Conservation (phyloP, 2,329 filamentous ascomycete genomes). For the Fusarium brevicatenulatum region DNA sequence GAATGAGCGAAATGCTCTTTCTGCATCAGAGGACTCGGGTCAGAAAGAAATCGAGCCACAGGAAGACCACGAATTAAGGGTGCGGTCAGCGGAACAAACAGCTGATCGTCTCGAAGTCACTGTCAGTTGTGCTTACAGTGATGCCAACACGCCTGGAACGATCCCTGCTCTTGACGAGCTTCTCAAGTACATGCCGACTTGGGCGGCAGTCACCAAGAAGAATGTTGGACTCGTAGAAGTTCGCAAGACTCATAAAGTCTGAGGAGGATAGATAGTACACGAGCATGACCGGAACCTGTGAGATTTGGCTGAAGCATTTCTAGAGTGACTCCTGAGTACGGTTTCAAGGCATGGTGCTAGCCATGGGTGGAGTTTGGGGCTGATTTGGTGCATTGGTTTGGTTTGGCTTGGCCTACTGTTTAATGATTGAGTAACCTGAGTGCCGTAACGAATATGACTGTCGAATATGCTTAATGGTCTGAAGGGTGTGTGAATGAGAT, state of each 20-base stretch:
- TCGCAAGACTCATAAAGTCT: constrained; percentile 65
- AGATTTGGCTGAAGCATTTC: constrained; percentile 3
- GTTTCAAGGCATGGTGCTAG: constrained; percentile 9
- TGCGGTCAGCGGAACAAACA: constrained; percentile 4
- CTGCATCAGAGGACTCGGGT: neutral
- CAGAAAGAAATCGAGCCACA: neutral
- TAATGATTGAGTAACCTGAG: constrained; percentile 26
- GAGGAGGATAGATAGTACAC: neutral
- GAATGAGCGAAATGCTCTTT: constrained; percentile 17
- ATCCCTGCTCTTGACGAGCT: constrained; percentile 90
- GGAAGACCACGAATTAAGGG: constrained; percentile 28
- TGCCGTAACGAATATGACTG: constrained; percentile 4
- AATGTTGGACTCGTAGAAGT: constrained; percentile 85
- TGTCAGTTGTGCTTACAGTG: constrained; percentile 87
- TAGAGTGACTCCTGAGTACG: constrained; percentile 12
- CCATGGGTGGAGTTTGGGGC: constrained; percentile 26
- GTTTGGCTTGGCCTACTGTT: constrained; percentile 13
- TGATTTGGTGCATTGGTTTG: constrained; percentile 10
- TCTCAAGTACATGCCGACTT: constrained; percentile 77
- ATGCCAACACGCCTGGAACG: constrained; percentile 75
- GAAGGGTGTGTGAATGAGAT: neutral
- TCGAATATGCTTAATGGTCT: neutral
- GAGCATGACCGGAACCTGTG: neutral
- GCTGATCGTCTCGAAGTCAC: constrained; percentile 63
- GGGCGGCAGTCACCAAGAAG: constrained; percentile 81